These are phyloP conservation scores for Prunus fruticosa DNA, from an alignment of 306 rosid species.

Conservation along the genomic window DNA sequence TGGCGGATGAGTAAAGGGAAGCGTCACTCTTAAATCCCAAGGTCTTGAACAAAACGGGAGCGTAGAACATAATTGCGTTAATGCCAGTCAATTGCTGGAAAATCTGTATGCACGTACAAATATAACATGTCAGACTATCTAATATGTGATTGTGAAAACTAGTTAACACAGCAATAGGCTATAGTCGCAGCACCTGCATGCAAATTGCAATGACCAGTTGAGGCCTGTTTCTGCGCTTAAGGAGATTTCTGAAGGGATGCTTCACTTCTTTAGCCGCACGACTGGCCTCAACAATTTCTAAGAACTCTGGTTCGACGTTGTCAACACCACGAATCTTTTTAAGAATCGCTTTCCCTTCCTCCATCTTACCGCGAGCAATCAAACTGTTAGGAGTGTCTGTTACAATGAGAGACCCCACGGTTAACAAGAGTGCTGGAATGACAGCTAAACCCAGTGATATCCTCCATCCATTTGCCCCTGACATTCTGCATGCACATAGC, in stretches of 20 bases:
- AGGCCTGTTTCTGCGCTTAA: conserved; percentile 49
- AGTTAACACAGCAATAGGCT: not conserved
- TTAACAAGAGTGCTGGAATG: conserved; percentile 41
- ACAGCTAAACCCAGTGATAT: conserved; percentile 50
- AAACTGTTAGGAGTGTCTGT: conserved; percentile 56
- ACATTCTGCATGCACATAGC: conserved; percentile 17
- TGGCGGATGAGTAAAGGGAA: conserved; percentile 48
- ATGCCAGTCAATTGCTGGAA: conserved; percentile 68
- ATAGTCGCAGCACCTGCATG: conserved; percentile 31
- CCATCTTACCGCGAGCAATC: conserved; percentile 44
- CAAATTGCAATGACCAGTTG: conserved; percentile 40
- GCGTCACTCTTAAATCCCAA: conserved; percentile 48
- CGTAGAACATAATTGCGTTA: conserved; percentile 69
- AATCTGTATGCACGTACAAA: conserved; percentile 15
- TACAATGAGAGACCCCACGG: conserved; percentile 40
- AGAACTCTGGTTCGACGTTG: conserved; percentile 46
- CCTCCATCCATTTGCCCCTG: conserved; percentile 64
- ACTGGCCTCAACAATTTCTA: conserved; percentile 48
- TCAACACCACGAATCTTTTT: conserved; percentile 52
- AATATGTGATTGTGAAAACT: too few relatives aligned
- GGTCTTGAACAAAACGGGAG: conserved; percentile 54
- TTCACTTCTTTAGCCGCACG: conserved; percentile 39
- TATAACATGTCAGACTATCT: not conserved
- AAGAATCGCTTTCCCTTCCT: conserved; percentile 42
- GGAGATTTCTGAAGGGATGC: conserved; percentile 36